These are phyloP conservation scores for Phytophthora agathidicida DNA, from an alignment of 352 stramenopile genomes.

Conservation along the genomic window DNA sequence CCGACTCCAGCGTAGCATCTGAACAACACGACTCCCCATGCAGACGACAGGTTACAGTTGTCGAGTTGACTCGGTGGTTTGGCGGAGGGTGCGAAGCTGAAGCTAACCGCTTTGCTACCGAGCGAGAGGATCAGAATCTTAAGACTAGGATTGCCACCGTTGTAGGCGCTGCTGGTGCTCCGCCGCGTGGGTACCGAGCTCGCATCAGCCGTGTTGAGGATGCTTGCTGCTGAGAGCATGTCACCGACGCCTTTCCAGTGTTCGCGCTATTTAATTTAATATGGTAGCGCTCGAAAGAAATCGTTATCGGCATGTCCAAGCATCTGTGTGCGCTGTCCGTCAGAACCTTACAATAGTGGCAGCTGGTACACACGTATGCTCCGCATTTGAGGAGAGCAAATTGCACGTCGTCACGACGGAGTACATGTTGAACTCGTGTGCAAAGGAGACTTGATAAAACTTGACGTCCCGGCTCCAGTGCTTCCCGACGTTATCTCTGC, in stretches of 20 bases:
- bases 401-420: background rate
- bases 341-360: conserved; percentile 13
- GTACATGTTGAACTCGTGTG: conserved; percentile 5
- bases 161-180: background rate
- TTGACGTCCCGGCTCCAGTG: conserved; percentile 7
- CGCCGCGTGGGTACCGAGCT: too few species aligned
- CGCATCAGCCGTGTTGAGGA: conserved; percentile 1
- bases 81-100: too few species aligned
- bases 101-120: background rate
- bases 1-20: conserved; percentile 1
- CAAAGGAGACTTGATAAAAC: conserved; percentile 11
- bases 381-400: background rate
- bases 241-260: conserved; percentile 15
- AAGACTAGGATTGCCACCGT: conserved; percentile 1
- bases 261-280: conserved; percentile 15
- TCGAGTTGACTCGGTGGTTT: too few species aligned
- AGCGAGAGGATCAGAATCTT: conserved; percentile 1
- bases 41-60: conserved; percentile 9
- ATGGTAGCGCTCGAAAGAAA: conserved; percentile 30
- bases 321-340: conserved; percentile 10
- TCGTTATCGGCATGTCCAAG: conserved; percentile 9
- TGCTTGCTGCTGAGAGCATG: conserved; percentile 17
- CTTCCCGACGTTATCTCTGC: background rate
- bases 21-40: conserved; percentile 5
- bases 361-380: conserved; percentile 29